Evolutionary conservation across 2,329 filamentous ascomycete genomes (phyloP), one percentile per base, ranked within the genome.

Genomic region (Paramyrothecium roridum): DNA sequence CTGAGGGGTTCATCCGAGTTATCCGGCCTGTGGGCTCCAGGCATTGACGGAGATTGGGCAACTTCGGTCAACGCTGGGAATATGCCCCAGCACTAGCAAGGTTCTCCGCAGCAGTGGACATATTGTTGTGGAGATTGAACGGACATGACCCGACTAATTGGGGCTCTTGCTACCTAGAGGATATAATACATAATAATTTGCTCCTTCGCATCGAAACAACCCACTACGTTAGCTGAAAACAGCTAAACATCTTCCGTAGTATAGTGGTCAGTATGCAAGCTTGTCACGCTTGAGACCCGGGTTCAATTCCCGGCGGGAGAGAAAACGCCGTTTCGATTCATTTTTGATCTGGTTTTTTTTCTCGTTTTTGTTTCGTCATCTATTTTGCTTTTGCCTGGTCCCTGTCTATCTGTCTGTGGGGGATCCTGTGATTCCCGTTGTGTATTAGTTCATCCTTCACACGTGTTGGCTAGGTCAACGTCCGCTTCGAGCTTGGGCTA

Each of bases 211-310:
- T 17, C 37, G n/a, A 43, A 43, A 43, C 37, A 43, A 43, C 37
- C 37, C 13, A 16, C 37, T 43, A 43, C 37, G n/a, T 19, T 43
- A 13, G 37, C 37, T 43, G 37, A 43, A 17, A 43, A 43, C 37
- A 43, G 37, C 12, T 13, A 43, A 43, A 37, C 19, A 50, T 54
- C 52, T 54, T 54, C 52, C 52, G 52, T 54, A 54, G 52, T 54
- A 54, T 54, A 54, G 52, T 54, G 52, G 52, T 54, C 52, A 54
- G 52, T 54, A 54, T 54, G 52, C 52, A 48, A 54, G 52, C 52
- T 54, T 51, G 49, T 51, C 49, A 51, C 49, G 49, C 49, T 51
- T 51, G 49, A 51, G 49, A 51, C 49, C 48, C 49, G 49, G 49
- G 49, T 51, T 51, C 49, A 51, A 51, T 51, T 51, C 49, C 49